Evolutionary conservation across 768 basidiomycete species (phyloP).

Genomic region (Lyophyllum atratum): DNA sequence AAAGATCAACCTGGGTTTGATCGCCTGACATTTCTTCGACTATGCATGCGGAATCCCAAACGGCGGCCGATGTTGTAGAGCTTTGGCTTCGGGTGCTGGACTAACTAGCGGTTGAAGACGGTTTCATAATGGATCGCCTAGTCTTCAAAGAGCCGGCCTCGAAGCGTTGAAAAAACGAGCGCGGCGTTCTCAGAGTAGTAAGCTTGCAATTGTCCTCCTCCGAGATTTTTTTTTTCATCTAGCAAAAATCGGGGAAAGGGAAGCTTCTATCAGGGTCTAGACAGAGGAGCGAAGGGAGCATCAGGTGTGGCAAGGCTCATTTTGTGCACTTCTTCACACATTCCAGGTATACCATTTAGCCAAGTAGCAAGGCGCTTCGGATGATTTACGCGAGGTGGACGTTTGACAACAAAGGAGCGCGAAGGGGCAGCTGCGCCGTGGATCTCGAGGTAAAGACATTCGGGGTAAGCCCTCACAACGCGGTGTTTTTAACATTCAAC

Average conservation of each 20-base stretch:
- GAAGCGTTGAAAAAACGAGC: not conserved
- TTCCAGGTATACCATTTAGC: conserved; percentile 5
- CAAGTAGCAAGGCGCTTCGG: not conserved
- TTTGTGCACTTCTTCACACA: conserved; percentile 16
- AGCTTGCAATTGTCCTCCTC: not conserved
- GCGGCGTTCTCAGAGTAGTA: not conserved
- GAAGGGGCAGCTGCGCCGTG: not conserved
- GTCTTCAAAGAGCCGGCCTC: not conserved
- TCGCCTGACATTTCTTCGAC: not conserved
- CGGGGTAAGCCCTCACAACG: not conserved
- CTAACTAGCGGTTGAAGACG: not conserved
- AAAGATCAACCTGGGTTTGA: not conserved
- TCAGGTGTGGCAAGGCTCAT: not conserved
- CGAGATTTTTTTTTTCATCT: not conserved
- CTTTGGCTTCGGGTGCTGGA: not conserved
- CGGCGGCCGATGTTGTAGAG: not conserved
- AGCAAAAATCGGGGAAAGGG: not conserved
- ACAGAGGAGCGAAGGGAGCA: not conserved
- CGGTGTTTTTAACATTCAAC: conserved; percentile 20
- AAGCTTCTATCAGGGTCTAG: not conserved
- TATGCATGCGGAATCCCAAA: not conserved
- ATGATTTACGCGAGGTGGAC: not conserved
- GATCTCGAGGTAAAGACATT: not conserved
- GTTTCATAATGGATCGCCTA: not conserved
- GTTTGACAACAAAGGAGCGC: not conserved